These are phyloP conservation scores for Alternaria dauci DNA, from an alignment of 2,329 filamentous ascomycete species.

Conservation along the genomic window DNA sequence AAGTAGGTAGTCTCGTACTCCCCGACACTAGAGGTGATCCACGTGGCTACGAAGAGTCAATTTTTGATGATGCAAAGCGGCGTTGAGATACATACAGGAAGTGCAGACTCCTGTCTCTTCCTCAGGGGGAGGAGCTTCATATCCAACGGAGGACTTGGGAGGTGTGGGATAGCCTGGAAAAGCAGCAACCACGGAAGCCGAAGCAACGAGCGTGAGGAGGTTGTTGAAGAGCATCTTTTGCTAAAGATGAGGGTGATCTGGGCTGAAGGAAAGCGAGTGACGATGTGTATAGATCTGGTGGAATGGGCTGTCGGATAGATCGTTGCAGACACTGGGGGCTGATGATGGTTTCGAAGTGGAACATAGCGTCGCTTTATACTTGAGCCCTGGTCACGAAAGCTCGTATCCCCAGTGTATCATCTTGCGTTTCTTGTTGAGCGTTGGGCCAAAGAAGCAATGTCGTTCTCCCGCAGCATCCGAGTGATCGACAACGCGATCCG, in stretches of 20 bases:
- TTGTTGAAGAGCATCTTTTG: slow-evolving; percentile 31
- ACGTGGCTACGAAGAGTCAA: slow-evolving; percentile 20
- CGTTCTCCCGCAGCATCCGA: slow-evolving; percentile 2
- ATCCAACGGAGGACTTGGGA: background rate
- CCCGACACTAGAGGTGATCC: slow-evolving; percentile 21
- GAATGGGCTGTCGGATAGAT: slow-evolving; percentile 5
- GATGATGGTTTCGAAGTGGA: slow-evolving; percentile 4
- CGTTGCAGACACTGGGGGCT: slow-evolving; percentile 12
- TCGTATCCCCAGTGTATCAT: background rate
- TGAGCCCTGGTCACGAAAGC: background rate
- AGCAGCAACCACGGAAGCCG: slow-evolving; percentile 23
- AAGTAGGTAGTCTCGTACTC: slow-evolving; percentile 19
- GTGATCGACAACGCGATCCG: slow-evolving; percentile 7
- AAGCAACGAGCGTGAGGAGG: slow-evolving; percentile 28
- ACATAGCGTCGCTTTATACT: slow-evolving; percentile 24
- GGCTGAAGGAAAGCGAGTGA: background rate
- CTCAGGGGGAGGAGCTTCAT: slow-evolving; percentile 3
- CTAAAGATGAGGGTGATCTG: background rate
- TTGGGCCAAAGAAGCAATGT: slow-evolving; percentile 12
- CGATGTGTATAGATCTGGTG: background rate
- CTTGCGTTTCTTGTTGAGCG: slow-evolving; percentile 6
- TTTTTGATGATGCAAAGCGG: background rate
- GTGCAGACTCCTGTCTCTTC: slow-evolving; percentile 27
- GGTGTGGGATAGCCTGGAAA: slow-evolving; percentile 19
- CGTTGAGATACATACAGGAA: slow-evolving; percentile 14